Evolutionary conservation across 495 filamentous ascomycete species (phyloP), one percentile per base, ranked within the genome.

Genomic region (Aspergillus nanangensis): DNA sequence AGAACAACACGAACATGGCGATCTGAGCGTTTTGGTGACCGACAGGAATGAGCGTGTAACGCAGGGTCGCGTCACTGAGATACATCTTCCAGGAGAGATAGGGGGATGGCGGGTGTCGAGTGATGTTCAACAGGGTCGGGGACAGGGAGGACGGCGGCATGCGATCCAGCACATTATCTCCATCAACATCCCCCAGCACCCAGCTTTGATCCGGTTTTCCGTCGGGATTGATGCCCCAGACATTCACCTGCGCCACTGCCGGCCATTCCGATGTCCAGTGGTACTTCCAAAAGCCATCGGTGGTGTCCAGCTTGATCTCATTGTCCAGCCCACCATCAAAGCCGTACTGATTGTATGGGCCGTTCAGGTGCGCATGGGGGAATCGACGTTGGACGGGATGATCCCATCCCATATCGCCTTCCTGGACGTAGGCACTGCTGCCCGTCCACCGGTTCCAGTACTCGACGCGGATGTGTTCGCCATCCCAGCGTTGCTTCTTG

Each of bases 221-320:
- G 57, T 84, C 74, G 0, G 75, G 72, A 51, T 86, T 81, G 47
- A 84, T 79, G 38, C 83, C 83, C 83, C 83, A 87, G 9, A 79
- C 63, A 55, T 84, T 87, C 44, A 86, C 55, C 51, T 82, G 79
- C 50, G 80, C 80, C 27, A 70, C 58, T 4, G 76, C 69, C 4
- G 83, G 83, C 79, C 80, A 86, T 52, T 87, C 83, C 3, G 76
- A 62, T 69, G 83, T 79, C 54, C 80, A 82, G 41, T 81, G 70
- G 53, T 75, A 74, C 18, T 72, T 63, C 83, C 83, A 87, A 4
- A 67, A 61, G 13, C 77, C 76, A 50, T 78, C 66, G 1, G 53
- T 31, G 25, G 14, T 45, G 15, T 76, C 65, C 42, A 79, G 70
- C 19, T 67, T 54, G 61, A 86, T 74, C 10, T 66, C 47, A 34